phyloP scores from a whole-genome alignment of 108 stramenopile species.

The Discostella stelligeroides region DNA sequence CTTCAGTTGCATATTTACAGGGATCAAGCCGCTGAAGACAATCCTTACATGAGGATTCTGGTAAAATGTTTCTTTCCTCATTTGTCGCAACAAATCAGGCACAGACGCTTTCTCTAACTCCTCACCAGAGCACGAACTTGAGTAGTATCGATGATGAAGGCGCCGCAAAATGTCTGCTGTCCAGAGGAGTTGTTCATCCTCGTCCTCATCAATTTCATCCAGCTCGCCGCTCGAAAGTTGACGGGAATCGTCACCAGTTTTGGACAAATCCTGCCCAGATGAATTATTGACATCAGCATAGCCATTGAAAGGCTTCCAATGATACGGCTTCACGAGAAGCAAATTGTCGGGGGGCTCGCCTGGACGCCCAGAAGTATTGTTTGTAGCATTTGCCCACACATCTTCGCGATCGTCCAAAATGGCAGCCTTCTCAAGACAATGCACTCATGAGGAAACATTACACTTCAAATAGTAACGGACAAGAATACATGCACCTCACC shows the following conservation, averaged over 20 bases:
- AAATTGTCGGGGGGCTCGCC: conserved; percentile 89
- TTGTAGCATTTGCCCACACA: conserved; percentile 87
- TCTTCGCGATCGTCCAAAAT: conserved; percentile 91
- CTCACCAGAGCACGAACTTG: conserved; percentile 29
- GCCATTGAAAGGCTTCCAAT: conserved; percentile 76
- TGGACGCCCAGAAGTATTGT: conserved; percentile 58
- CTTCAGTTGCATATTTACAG: conserved; percentile 63
- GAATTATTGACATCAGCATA: conserved; percentile 90
- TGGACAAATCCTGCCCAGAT: conserved; percentile 69
- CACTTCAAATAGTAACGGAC: neutral
- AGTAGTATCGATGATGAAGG: conserved; percentile 70
- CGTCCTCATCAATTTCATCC: conserved; percentile 31
- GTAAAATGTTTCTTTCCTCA: conserved; percentile 62
- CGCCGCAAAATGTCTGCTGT: conserved; percentile 65
- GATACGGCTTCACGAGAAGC: conserved; percentile 78
- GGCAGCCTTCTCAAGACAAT: conserved; percentile 45
- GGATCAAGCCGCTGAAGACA: conserved; percentile 80
- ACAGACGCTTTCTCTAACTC: conserved; percentile 51
- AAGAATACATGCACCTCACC: conserved; percentile 24
- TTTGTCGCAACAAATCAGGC: conserved; percentile 57
- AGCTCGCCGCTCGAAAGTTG: conserved; percentile 18
- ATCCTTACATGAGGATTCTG: conserved; percentile 37
- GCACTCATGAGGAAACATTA: neutral
- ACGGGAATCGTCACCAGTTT: conserved; percentile 17
- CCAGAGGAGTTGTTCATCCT: conserved; percentile 75